Conservation (phyloP, 179 eudicot species). For the Gypsophila paniculata region DNA sequence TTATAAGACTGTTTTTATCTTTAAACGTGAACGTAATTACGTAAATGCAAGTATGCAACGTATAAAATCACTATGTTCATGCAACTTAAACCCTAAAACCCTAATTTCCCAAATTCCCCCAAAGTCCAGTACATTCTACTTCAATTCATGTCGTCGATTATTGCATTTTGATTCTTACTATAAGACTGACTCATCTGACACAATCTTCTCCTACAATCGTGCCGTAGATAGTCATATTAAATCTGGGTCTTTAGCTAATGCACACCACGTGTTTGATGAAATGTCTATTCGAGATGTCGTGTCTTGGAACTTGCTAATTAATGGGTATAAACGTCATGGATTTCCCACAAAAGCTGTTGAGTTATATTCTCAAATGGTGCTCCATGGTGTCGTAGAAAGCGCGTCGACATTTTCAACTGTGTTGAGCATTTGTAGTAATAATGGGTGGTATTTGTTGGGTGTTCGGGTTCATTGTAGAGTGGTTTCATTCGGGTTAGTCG, state of each 20-base stretch:
- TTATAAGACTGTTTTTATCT: no score
- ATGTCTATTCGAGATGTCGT: conserved; percentile 56
- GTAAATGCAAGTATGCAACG: conserved; percentile 31
- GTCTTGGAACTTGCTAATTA: conserved; percentile 62
- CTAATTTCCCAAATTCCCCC: not conserved
- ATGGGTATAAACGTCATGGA: conserved; percentile 46
- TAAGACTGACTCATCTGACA: conserved; percentile 26
- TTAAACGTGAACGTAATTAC: not conserved
- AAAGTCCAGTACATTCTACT: not conserved
- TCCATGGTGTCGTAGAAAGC: conserved; percentile 43
- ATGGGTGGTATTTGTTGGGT: conserved; percentile 45
- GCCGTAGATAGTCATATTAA: conserved; percentile 37
- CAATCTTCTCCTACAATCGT: conserved; percentile 40
- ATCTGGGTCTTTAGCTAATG: conserved; percentile 38
- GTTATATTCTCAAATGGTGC: conserved; percentile 48
- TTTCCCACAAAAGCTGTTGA: conserved; percentile 35
- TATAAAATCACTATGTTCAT: conserved; percentile 13
- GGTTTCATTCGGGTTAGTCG: conserved; percentile 44
- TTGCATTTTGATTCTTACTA: conserved; percentile 33
- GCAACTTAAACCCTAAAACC: conserved; percentile 3
- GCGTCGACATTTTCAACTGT: conserved; percentile 54
- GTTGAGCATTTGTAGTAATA: conserved; percentile 45
- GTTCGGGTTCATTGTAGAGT: conserved; percentile 62
- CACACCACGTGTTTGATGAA: conserved; percentile 62
- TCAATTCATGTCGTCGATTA: conserved; percentile 8